Conservation (phyloP, 2,329 filamentous ascomycete species). For the Ophiostoma angusticollis region DNA sequence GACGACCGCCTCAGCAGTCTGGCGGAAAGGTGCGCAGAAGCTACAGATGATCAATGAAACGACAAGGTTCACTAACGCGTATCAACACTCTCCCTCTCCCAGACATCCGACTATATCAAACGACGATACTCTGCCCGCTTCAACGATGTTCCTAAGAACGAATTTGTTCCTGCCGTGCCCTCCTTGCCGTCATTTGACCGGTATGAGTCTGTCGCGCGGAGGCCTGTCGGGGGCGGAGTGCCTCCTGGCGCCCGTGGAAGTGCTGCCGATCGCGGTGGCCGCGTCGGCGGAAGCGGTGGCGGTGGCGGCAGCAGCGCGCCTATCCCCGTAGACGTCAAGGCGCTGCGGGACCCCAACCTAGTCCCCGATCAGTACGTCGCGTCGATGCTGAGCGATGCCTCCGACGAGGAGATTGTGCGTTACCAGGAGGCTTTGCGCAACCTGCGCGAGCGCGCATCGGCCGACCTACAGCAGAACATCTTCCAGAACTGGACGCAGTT, state of each 20-base stretch:
- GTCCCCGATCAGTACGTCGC: constrained; percentile 68
- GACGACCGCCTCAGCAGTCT: constrained; percentile 35
- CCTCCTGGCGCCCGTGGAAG: constrained; percentile 31
- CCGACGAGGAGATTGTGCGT: constrained; percentile 72
- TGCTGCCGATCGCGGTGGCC: constrained; percentile 1
- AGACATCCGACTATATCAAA: constrained; percentile 79
- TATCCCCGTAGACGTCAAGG: constrained; percentile 56
- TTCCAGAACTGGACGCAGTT: constrained; percentile 97
- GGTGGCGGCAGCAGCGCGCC: constrained; percentile 32
- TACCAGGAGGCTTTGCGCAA: constrained; percentile 66
- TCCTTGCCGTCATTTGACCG: constrained; percentile 46
- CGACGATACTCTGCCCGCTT: constrained; percentile 88
- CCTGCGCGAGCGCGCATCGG: constrained; percentile 63
- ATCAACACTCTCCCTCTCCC: constrained; percentile 5
- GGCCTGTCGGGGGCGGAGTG: constrained; percentile 29
- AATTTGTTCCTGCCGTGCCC: constrained; percentile 65
- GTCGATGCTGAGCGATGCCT: constrained; percentile 65
- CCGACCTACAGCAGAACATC: constrained; percentile 85
- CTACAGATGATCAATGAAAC: too few species aligned
- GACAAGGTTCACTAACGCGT: too few species aligned
- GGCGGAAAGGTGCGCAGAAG: constrained; percentile 48
- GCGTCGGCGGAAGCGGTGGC: neutral
- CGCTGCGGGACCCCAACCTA: constrained; percentile 66
- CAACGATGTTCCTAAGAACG: constrained; percentile 63
- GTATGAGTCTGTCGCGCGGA: constrained; percentile 35